Evolutionary conservation across 2,329 filamentous ascomycete species (phyloP).

Genomic region (Clonostachys solani): DNA sequence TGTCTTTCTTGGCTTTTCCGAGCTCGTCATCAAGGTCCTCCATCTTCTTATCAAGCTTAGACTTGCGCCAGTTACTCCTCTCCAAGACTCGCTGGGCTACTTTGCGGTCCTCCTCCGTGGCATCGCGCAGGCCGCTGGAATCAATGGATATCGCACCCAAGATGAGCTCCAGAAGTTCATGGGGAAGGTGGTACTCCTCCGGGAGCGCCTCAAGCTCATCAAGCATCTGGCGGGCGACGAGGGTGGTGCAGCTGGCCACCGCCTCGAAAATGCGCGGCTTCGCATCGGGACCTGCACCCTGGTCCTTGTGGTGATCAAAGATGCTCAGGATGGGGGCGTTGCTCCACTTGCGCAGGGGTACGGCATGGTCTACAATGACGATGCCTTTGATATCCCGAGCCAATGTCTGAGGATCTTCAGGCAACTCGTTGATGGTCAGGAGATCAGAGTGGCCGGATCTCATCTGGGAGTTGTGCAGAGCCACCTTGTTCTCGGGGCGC

Average conservation of each 20-base stretch:
- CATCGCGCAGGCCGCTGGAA: slow-evolving; percentile 30
- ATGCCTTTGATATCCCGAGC: slow-evolving; percentile 34
- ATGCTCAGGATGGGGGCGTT: slow-evolving; percentile 36
- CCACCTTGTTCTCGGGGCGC: slow-evolving; percentile 40
- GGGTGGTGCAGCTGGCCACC: slow-evolving; percentile 35
- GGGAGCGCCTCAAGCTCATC: slow-evolving; percentile 35
- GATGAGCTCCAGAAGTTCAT: slow-evolving; percentile 41
- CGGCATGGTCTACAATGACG: slow-evolving; percentile 36
- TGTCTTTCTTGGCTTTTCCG: slow-evolving; percentile 32
- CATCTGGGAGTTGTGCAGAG: slow-evolving; percentile 37
- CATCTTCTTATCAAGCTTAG: slow-evolving; percentile 33
- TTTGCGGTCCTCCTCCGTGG: slow-evolving; percentile 29
- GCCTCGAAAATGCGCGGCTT: slow-evolving; percentile 36
- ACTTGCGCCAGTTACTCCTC: slow-evolving; percentile 34
- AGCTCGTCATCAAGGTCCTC: slow-evolving; percentile 30
- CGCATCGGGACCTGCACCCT: slow-evolving; percentile 30
- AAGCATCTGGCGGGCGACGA: slow-evolving; percentile 40
- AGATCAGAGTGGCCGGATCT: slow-evolving; percentile 37
- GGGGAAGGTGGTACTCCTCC: slow-evolving; percentile 38
- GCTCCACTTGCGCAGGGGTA: slow-evolving; percentile 34
- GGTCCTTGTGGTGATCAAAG: slow-evolving; percentile 40
- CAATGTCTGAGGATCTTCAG: slow-evolving; percentile 38
- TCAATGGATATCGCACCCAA: slow-evolving; percentile 40
- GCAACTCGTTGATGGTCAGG: slow-evolving; percentile 39
- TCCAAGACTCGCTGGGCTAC: slow-evolving; percentile 29